Evolutionary conservation across 768 basidiomycete genomes (phyloP).

Genomic region (Psilocybe subaeruginosa): DNA sequence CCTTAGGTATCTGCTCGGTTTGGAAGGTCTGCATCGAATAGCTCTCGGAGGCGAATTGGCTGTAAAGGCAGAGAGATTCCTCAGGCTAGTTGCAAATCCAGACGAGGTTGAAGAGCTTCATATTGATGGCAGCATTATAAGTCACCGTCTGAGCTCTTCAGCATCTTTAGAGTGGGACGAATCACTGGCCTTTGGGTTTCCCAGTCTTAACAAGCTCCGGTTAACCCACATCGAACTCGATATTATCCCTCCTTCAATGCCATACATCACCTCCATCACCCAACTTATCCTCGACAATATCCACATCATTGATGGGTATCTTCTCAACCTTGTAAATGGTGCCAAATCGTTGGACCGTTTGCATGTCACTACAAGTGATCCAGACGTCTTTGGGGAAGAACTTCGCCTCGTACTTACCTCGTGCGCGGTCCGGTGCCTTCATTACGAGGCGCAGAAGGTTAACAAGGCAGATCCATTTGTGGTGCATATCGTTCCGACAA

Average conservation of each 20-base stretch:
- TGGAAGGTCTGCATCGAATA: slow-evolving; percentile 44
- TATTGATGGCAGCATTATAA: slow-evolving; percentile 46
- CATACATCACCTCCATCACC: slow-evolving; percentile 36
- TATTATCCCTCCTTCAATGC: slow-evolving; percentile 36
- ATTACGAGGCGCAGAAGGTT: slow-evolving; percentile 42
- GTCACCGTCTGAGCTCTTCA: slow-evolving; percentile 23
- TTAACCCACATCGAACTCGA: slow-evolving; percentile 48
- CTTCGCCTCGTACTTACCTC: slow-evolving; percentile 40
- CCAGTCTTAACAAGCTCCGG: slow-evolving; percentile 42
- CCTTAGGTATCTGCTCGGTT: slow-evolving; percentile 42
- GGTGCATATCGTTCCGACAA: slow-evolving; percentile 30
- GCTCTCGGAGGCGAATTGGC: slow-evolving; percentile 52
- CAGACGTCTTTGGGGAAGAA: slow-evolving; percentile 41
- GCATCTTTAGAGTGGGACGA: slow-evolving; percentile 61
- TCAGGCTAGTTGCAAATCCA: slow-evolving; percentile 43
- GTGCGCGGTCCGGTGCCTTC: slow-evolving; percentile 44
- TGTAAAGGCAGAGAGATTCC: slow-evolving; percentile 48
- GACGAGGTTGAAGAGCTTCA: slow-evolving; percentile 44
- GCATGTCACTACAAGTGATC: slow-evolving; percentile 35
- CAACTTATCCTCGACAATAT: slow-evolving; percentile 49
- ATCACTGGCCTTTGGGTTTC: slow-evolving; percentile 46
- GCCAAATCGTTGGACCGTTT: slow-evolving; percentile 39
- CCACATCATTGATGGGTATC: slow-evolving; percentile 39
- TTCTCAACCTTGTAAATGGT: slow-evolving; percentile 42
- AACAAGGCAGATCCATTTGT: slow-evolving; percentile 26